Conservation (phyloP, 1,139 yeast genomes). For the Kodamaea suecica region DNA sequence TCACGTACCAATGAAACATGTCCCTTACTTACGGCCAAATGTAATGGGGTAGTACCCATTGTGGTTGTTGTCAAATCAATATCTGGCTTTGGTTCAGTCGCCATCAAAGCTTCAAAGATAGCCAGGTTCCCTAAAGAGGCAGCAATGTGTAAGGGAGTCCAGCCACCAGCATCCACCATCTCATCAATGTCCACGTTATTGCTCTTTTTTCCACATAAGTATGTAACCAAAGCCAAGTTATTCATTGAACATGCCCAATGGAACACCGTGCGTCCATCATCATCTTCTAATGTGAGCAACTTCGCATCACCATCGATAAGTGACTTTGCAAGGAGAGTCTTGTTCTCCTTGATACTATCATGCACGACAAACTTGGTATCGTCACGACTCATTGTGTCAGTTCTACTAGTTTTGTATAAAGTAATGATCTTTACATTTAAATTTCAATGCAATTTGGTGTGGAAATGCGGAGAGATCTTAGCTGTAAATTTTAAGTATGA, state of each 20-base stretch:
- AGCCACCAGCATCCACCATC: constrained; percentile 67
- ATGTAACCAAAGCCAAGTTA: constrained; percentile 50
- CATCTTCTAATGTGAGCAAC: constrained; percentile 48
- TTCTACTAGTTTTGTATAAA: no score
- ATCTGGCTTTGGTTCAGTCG: constrained; percentile 25
- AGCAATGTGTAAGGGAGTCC: constrained; percentile 87
- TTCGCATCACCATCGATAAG: constrained; percentile 49
- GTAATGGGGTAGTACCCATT: constrained; percentile 73
- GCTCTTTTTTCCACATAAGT: constrained; percentile 31
- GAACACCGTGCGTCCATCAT: constrained; percentile 76
- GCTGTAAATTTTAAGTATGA: no score
- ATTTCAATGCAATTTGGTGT: no score
- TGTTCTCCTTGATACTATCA: constrained; percentile 46
- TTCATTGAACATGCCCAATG: constrained; percentile 87
- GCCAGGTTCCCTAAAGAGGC: constrained; percentile 66
- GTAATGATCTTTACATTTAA: no score
- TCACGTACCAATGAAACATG: constrained; percentile 51
- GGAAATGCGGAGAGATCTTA: no score
- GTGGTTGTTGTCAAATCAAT: constrained; percentile 50
- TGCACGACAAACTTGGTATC: constrained; percentile 1
- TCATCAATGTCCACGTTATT: constrained; percentile 59
- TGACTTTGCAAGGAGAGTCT: constrained; percentile 46
- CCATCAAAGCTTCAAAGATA: constrained; percentile 42
- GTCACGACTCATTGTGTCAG: background rate
- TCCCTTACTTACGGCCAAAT: constrained; percentile 71